Evolutionary conservation across 1,284 basidiomycete species (phyloP), one percentile per base, ranked within the genome.

Genomic region (Cystobasidium sp.): DNA sequence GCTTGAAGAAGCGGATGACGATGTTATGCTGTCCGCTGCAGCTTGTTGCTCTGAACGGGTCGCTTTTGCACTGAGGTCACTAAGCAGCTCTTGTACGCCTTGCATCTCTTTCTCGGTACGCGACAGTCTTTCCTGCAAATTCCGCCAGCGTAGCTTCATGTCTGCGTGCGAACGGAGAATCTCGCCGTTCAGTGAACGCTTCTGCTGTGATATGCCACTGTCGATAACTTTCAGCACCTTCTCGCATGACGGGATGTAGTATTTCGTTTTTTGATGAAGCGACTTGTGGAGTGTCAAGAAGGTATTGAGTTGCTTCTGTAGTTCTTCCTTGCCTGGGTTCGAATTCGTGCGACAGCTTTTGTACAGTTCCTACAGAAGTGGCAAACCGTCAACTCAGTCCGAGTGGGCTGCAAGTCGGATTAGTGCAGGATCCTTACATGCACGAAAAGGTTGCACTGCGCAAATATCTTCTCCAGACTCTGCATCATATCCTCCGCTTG

Each of bases 401-500:
- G 44, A 3, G 41, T 5, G 3, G 5, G n/a, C 7, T 66, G 46
- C 24, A 6, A 20, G n/a, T 46, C 1, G 46, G 31, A 31, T 31
- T 31, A 5, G 5, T 31, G 31, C 2, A 31, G 24, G 0, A 31
- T n/a, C 52, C 65, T 67, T 18, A 74, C 72, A 43, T 72, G 62
- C 58, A 77, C 72, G 47, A 78, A 78, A 4, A 90, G 90, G 84
- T 92, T 89, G 84, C 91, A 93, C 78, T 91, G 87, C 77, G 89
- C 89, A 58, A 95, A 88, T 7, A 91, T 91, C 81, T 94, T 96
- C 84, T 97, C 92, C 76, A 98, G 83, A 79, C 92, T 93, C 39
- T 89, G 88, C 93, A 98, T 95, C 94, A 98, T 96, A 39, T 91
- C 92, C 80, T 95, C 91, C 44, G 94, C 94, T 82, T 97, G 94